Percentiles rank a stretch among this genome's conserved stretches.
Conservation (phyloP, 2,329 filamentous ascomycete species). For the Xylariaceae sp. region DNA sequence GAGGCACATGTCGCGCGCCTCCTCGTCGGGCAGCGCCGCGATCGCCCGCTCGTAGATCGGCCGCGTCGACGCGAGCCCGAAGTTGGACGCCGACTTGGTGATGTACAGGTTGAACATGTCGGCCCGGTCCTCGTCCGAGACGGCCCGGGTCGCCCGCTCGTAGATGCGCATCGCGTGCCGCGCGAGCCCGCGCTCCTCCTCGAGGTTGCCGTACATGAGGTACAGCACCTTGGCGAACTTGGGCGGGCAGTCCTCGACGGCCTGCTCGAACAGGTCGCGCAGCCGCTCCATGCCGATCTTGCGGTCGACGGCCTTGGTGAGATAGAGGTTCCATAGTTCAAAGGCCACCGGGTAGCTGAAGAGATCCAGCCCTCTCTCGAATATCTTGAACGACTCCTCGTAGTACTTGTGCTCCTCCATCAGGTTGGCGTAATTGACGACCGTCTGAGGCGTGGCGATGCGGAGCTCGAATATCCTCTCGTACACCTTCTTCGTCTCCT, state of each 20-base stretch:
- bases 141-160: conserved; percentile 89
- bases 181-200: conserved; percentile 90
- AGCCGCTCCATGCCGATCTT: conserved; percentile 93
- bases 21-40: conserved; percentile 82
- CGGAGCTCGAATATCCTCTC: conserved; percentile 97
- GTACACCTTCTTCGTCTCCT: conserved; percentile 91
- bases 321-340: conserved; percentile 96
- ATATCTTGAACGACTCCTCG: conserved; percentile 97
- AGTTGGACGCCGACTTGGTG: conserved; percentile 96
- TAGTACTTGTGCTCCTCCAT: conserved; percentile 92
- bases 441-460: conserved; percentile 95
- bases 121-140: conserved; percentile 87
- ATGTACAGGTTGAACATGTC: conserved; percentile 99
- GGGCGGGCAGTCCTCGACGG: conserved; percentile 87
- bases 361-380: conserved; percentile 92
- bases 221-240: conserved; percentile 96
- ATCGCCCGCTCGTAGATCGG: conserved; percentile 97
- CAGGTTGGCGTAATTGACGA: conserved; percentile 96
- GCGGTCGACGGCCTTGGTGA: conserved; percentile 93
- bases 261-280: conserved; percentile 94
- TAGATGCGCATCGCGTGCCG: conserved; percentile 99
- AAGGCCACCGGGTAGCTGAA: conserved; percentile 98
- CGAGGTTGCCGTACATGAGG: conserved; percentile 95
- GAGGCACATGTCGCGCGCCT: conserved; percentile 96
- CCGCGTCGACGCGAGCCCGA: conserved; percentile 88